phyloP scores from a whole-genome alignment of 805 yeast genomes.

The Candida railenensis region DNA sequence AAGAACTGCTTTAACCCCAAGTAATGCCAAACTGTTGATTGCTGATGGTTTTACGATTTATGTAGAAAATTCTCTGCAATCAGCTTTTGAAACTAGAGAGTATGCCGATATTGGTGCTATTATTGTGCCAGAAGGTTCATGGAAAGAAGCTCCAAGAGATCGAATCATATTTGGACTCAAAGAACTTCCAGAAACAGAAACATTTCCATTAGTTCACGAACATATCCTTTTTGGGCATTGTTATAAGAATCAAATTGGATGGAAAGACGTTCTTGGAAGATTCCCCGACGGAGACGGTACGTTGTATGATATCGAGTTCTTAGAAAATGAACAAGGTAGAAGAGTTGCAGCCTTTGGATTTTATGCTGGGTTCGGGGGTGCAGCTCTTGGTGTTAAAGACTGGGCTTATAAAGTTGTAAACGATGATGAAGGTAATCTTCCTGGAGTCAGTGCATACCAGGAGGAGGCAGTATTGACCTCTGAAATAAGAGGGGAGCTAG shows the following conservation, averaged over 20 bases:
- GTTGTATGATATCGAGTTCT: conserved; percentile 89
- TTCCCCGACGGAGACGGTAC: conserved; percentile 90
- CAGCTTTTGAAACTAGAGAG: conserved; percentile 75
- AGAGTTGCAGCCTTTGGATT: conserved; percentile 99
- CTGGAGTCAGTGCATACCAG: conserved; percentile 78
- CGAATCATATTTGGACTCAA: conserved; percentile 90
- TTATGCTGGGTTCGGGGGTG: conserved; percentile 99
- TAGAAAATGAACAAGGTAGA: conserved; percentile 92
- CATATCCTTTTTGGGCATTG: conserved; percentile 99
- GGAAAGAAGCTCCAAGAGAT: conserved; percentile 88
- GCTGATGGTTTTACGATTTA: conserved; percentile 85
- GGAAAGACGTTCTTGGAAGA: conserved; percentile 86
- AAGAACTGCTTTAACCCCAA: conserved; percentile 94
- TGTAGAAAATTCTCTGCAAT: conserved; percentile 85
- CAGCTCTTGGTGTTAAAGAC: conserved; percentile 90
- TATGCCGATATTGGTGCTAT: conserved; percentile 78
- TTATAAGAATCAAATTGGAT: conserved; percentile 95
- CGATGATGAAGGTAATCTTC: conserved; percentile 61
- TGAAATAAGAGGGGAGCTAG: conserved; percentile 62
- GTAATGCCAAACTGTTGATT: conserved; percentile 77
- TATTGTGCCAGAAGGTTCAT: conserved; percentile 89
- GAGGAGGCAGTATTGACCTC: conserved; percentile 72
- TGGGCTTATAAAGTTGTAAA: conserved; percentile 91
- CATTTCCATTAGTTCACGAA: conserved; percentile 91
- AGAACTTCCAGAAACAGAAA: conserved; percentile 86